Percentiles rank a stretch among this genome's conserved stretches.
These are phyloP conservation scores for Backusella sp. DNA, from an alignment of 192 early-diverging fungal species.

Conservation along the genomic window DNA sequence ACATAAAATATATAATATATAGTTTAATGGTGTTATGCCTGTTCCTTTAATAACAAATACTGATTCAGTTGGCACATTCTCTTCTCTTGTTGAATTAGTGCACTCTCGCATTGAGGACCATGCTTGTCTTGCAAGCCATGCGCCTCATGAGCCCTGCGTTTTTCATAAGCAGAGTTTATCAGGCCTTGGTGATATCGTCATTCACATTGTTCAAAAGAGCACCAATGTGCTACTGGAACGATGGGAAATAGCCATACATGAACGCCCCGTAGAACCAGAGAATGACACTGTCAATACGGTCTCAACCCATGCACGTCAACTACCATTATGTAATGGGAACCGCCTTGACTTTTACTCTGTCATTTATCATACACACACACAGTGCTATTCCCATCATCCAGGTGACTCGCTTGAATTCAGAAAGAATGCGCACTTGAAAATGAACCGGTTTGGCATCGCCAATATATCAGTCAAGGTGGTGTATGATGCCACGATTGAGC, in stretches of 20 bases:
- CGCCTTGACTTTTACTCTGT: background rate
- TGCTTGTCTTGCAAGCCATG: background rate
- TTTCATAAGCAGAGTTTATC: background rate
- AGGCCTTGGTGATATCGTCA: background rate
- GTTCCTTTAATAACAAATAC: background rate
- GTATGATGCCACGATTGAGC: background rate
- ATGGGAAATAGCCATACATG: background rate
- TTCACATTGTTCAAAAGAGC: conserved; percentile 9
- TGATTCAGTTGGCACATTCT: background rate
- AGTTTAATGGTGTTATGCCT: conserved; percentile 12
- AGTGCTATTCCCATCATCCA: background rate
- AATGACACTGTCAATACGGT: background rate
- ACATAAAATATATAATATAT: too few species aligned
- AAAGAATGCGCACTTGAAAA: background rate
- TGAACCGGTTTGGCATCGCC: background rate
- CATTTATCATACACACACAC: background rate
- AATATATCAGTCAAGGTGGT: background rate
- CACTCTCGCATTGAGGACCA: background rate
- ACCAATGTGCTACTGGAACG: background rate
- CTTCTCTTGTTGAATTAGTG: background rate
- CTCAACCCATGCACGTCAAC: background rate
- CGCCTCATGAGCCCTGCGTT: conserved; percentile 7
- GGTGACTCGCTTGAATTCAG: background rate
- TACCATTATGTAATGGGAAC: background rate
- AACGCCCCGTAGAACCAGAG: background rate